Evolutionary conservation across 192 early-diverging fungal species (phyloP).

Genomic region (Helicostylum pulchrum): DNA sequence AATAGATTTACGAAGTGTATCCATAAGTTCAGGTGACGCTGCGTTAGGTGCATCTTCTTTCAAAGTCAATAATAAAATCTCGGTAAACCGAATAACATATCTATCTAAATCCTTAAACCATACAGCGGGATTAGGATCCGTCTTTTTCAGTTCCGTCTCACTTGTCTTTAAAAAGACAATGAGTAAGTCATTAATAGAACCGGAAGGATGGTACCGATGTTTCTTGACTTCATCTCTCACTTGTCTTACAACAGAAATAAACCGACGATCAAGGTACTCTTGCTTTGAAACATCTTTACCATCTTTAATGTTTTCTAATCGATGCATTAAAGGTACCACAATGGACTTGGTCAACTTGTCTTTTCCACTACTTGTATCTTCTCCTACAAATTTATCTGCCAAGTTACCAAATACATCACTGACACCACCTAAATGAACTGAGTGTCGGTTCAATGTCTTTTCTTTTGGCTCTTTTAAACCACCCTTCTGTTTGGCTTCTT

Average conservation of each 20-base stretch:
- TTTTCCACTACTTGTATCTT: slow-evolving; percentile 7
- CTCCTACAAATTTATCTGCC: slow-evolving; percentile 27
- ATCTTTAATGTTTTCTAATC: slow-evolving; percentile 46
- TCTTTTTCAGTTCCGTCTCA: slow-evolving; percentile 29
- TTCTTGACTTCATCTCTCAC: slow-evolving; percentile 37
- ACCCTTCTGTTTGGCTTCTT: slow-evolving; percentile 11
- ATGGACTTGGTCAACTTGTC: slow-evolving; percentile 47
- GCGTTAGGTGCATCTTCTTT: slow-evolving; percentile 36
- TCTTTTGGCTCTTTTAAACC: not conserved
- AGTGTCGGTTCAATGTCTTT: slow-evolving; percentile 12
- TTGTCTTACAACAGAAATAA: slow-evolving; percentile 32
- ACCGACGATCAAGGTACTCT: slow-evolving; percentile 44
- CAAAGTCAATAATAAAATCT: slow-evolving; percentile 43
- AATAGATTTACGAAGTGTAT: slow-evolving; percentile 19
- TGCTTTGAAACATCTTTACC: slow-evolving; percentile 40
- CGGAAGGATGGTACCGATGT: slow-evolving; percentile 35
- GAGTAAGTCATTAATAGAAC: slow-evolving; percentile 45
- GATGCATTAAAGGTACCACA: slow-evolving; percentile 35
- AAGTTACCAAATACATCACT: slow-evolving; percentile 27
- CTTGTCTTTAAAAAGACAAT: slow-evolving; percentile 43
- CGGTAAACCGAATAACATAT: slow-evolving; percentile 43
- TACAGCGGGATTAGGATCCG: slow-evolving; percentile 33
- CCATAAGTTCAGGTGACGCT: slow-evolving; percentile 32
- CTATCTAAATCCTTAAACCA: slow-evolving; percentile 40
- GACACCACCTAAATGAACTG: slow-evolving; percentile 17